Conservation (phyloP, 805 yeast genomes). For the Saturnispora mendoncae region DNA sequence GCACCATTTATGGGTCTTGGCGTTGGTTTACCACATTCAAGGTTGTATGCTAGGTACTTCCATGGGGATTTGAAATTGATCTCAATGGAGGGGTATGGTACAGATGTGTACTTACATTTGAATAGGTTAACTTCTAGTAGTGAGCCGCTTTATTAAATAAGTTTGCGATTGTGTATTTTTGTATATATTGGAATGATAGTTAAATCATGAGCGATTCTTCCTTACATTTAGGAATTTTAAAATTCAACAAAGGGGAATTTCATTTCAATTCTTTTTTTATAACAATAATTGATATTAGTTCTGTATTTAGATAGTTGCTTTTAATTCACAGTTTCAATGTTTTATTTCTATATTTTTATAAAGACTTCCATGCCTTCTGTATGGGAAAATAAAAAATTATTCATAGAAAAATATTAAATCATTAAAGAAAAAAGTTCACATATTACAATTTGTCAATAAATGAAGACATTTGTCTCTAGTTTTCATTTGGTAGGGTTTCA, state of each 20-base stretch:
- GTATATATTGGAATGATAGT: background rate
- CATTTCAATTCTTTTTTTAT: background rate
- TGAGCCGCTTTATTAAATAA: constrained; percentile 50
- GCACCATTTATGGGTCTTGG: constrained; percentile 96
- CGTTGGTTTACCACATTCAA: constrained; percentile 78
- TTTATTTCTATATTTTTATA: too few relatives aligned
- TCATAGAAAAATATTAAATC: too few relatives aligned
- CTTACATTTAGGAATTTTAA: too few relatives aligned
- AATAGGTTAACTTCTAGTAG: constrained; percentile 66
- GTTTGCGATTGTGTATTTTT: background rate
- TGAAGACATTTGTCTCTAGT: too few relatives aligned
- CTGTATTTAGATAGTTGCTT: too few relatives aligned
- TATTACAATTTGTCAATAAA: too few relatives aligned
- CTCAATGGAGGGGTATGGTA: constrained; percentile 91
- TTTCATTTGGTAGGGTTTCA: too few relatives aligned
- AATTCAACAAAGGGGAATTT: background rate
- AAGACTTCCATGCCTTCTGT: too few relatives aligned
- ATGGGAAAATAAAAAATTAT: too few relatives aligned
- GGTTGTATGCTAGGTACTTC: constrained; percentile 81
- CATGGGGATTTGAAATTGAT: constrained; percentile 85
- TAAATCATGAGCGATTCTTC: background rate
- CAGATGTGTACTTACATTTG: constrained; percentile 82
- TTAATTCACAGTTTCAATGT: too few relatives aligned
- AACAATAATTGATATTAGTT: too few relatives aligned
- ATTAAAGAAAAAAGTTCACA: too few relatives aligned